These are phyloP conservation scores for Nakazawaea molendinolei DNA, from an alignment of 805 yeast species.

Conservation along the genomic window DNA sequence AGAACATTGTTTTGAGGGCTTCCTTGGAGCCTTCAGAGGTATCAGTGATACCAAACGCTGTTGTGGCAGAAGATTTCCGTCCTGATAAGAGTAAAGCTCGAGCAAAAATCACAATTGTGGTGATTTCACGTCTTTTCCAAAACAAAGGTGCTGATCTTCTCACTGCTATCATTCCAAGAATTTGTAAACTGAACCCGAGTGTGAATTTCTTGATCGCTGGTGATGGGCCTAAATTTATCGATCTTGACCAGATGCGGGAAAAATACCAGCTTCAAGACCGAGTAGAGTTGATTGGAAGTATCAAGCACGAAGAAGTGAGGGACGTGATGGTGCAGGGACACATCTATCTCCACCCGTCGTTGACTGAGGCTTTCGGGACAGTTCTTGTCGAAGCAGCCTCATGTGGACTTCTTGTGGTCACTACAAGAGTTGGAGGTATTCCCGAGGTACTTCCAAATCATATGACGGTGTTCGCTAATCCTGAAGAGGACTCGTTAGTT, in stretches of 20 bases:
- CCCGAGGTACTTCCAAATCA: conserved; percentile 92
- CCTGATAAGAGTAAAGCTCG: conserved; percentile 28
- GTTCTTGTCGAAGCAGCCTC: conserved; percentile 96
- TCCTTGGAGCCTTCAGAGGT: conserved; percentile 70
- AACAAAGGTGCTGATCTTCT: conserved; percentile 93
- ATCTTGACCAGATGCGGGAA: conserved; percentile 93
- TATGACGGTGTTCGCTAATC: conserved; percentile 88
- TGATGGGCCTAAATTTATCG: conserved; percentile 92
- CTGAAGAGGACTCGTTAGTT: conserved; percentile 79
- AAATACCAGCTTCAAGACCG: conserved; percentile 77
- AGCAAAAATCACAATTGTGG: conserved; percentile 67
- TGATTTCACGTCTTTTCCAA: conserved; percentile 87
- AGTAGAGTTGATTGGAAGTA: conserved; percentile 78
- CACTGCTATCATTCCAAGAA: conserved; percentile 76
- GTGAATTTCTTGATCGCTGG: conserved; percentile 89
- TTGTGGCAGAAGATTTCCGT: conserved; percentile 73
- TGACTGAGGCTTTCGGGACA: conserved; percentile 97
- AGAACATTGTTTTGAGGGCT: conserved; percentile 87
- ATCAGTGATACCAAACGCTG: conserved; percentile 95
- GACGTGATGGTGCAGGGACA: conserved; percentile 92
- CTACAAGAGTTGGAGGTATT: conserved; percentile 95
- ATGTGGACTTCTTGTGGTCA: conserved; percentile 88
- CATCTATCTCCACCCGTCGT: conserved; percentile 85
- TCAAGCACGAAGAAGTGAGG: conserved; percentile 87
- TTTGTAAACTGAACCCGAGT: conserved; percentile 55